Percentiles rank a stretch among this genome's conserved stretches.
These are phyloP conservation scores for Yamadazyma dushanensis DNA, from an alignment of 1,139 yeast species.

Conservation along the genomic window DNA sequence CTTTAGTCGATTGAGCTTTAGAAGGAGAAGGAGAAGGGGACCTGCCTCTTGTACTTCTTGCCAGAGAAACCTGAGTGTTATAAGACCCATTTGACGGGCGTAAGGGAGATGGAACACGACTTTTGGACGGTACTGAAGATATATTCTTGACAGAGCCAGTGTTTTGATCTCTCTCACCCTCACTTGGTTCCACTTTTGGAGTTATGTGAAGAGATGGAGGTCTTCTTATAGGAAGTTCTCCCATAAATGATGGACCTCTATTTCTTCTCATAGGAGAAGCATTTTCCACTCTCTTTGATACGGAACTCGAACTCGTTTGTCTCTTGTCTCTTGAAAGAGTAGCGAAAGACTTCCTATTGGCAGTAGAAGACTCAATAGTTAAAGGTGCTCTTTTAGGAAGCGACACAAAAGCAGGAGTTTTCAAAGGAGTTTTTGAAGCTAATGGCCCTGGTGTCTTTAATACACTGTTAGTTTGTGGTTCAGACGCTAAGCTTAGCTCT, in stretches of 20 bases:
- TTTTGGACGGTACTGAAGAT: neutral
- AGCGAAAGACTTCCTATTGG: slow-evolving; percentile 13
- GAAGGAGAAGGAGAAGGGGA: neutral
- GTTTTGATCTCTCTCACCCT: neutral
- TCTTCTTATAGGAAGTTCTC: slow-evolving; percentile 4
- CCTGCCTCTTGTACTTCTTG: neutral
- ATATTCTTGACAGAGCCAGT: neutral
- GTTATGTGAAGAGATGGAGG: neutral
- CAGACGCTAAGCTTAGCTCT: too few relatives aligned
- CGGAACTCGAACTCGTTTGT: slow-evolving; percentile 5
- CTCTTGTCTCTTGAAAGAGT: slow-evolving; percentile 8
- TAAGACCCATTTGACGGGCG: too few relatives aligned
- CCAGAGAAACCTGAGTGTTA: too few relatives aligned
- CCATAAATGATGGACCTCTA: slow-evolving; percentile 17
- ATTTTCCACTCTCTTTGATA: slow-evolving; percentile 4
- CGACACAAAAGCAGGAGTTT: slow-evolving; percentile 38
- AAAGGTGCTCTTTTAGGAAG: slow-evolving; percentile 45
- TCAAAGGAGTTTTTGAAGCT: slow-evolving; percentile 6
- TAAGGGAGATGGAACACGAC: too few relatives aligned
- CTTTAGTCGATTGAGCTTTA: neutral
- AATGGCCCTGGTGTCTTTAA: slow-evolving; percentile 6
- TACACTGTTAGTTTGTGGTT: too few relatives aligned
- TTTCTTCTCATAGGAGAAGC: slow-evolving; percentile 16
- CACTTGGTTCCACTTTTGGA: neutral
- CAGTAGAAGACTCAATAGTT: slow-evolving; percentile 23